These are phyloP conservation scores for Fusarium sambucinum DNA, from an alignment of 2,329 filamentous ascomycete genomes.

Conservation along the genomic window DNA sequence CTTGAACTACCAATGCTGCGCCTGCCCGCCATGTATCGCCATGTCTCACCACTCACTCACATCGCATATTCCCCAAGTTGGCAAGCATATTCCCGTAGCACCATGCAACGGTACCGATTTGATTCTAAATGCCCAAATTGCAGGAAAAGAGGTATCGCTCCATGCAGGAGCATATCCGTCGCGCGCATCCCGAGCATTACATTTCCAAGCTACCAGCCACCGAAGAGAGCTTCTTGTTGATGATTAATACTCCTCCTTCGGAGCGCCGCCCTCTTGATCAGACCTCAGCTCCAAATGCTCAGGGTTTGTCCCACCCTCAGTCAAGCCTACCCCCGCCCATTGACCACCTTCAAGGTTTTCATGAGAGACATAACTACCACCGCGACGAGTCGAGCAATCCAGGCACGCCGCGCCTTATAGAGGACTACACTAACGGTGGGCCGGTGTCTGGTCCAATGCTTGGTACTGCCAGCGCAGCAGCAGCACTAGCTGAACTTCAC, in stretches of 20 bases:
- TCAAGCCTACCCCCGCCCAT: slow-evolving; percentile 30
- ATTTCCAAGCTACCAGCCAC: slow-evolving; percentile 98
- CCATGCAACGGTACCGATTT: slow-evolving; percentile 37
- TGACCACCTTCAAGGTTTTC: slow-evolving; percentile 48
- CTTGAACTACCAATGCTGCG: slow-evolving; percentile 29
- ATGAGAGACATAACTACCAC: slow-evolving; percentile 69
- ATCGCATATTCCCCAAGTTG: slow-evolving; percentile 28
- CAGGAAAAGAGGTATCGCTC: slow-evolving; percentile 97
- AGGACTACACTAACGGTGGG: slow-evolving; percentile 71
- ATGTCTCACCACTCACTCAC: slow-evolving; percentile 46
- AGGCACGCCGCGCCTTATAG: slow-evolving; percentile 75
- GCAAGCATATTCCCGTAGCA: slow-evolving; percentile 27
- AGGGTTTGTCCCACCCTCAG: slow-evolving; percentile 48
- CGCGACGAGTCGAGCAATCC: slow-evolving; percentile 75
- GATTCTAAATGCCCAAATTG: slow-evolving; percentile 46
- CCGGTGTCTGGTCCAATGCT: slow-evolving; percentile 56
- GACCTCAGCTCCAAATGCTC: slow-evolving; percentile 50
- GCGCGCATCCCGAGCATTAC: slow-evolving; percentile 96
- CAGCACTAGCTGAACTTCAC: slow-evolving; percentile 85
- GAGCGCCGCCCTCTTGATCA: slow-evolving; percentile 68
- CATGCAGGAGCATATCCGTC: slow-evolving; percentile 99
- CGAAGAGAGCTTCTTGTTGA: slow-evolving; percentile 95
- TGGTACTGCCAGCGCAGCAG: slow-evolving; percentile 78
- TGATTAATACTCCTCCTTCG: slow-evolving; percentile 91
- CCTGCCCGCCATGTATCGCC: slow-evolving; percentile 35